Evolutionary conservation across 257 asterid species (phyloP), one percentile per base, ranked within the genome.

Genomic region (Lithospermum erythrorhizon): DNA sequence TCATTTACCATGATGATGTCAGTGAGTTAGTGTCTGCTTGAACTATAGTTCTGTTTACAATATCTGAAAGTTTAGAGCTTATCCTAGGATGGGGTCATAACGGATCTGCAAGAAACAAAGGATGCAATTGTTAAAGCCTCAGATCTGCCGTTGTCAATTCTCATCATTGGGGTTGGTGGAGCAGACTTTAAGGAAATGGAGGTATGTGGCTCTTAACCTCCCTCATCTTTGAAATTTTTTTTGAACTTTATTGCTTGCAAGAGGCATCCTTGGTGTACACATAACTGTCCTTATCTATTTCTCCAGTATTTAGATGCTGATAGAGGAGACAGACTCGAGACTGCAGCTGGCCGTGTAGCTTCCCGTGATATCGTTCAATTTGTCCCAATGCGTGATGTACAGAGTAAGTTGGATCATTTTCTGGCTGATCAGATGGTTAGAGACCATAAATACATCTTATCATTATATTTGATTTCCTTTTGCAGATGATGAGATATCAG

Each of bases 101-200:
- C 99, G 13, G 99, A 93, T 74, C 97, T 89, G 57, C 97, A 89
- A 76, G 99, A 93, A 77, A 93, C 99, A 22, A 93, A 83, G 79
- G 96, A 93, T 52, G 96, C 97, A 19, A 70, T 93, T 5, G 96
- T 93, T 69, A 78, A 72, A 80, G 99, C 97, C 37, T 90, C 99
- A 13, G 99, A 93, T 82, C 75, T 93, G 68, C 97, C 99, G 54
- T 65, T 93, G 80, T 93, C 99, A 67, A 85, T 93, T 70, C 87
- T 93, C 14, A 93, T 87, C 57, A 90, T 93, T 55, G 99, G 97
- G 61, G 99, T 93, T 61, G 99, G 99, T 71, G 99, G 99, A 65
- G 99, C 99, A 14, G 99, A 93, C 75, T 93, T 81, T 61, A 84
- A 85, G 66, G 97, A 93, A 78, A 93, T 93, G 99, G 99, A 93